Percentiles rank a stretch among this genome's conserved stretches.
phyloP scores from a whole-genome alignment of 2,329 filamentous ascomycete genomes.

The Diplodia scrobiculata region DNA sequence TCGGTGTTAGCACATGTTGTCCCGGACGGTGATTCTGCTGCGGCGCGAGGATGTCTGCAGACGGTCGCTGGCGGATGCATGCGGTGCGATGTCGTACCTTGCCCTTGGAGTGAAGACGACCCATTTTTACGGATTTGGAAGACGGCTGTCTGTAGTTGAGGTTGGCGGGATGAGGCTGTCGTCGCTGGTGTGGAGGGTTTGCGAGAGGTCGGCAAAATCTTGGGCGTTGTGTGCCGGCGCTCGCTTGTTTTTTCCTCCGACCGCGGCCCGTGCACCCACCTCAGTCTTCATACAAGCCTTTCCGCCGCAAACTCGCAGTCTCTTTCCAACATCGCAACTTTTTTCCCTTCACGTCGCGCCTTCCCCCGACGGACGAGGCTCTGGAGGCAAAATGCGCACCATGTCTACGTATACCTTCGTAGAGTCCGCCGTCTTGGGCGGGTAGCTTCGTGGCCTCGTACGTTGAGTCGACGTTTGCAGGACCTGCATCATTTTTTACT shows the following conservation, averaged over 20 bases:
- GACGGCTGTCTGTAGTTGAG: slow-evolving; percentile 31
- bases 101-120: slow-evolving; percentile 92
- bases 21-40: neutral
- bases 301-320: neutral
- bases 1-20: slow-evolving; percentile 41
- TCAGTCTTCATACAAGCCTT: neutral
- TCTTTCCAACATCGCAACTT: neutral
- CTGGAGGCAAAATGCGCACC: neutral
- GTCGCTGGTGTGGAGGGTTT: slow-evolving; percentile 24
- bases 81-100: slow-evolving; percentile 12
- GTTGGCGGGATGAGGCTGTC: slow-evolving; percentile 33
- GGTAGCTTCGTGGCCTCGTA: neutral
- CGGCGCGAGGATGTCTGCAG: neutral
- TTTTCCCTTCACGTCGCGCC: neutral
- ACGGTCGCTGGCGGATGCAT: neutral
- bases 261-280: slow-evolving; percentile 2
- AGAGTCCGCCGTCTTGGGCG: neutral
- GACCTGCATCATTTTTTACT: neutral
- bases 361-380: slow-evolving; percentile 65
- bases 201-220: slow-evolving; percentile 26
- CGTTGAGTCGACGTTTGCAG: neutral
- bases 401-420: neutral
- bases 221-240: slow-evolving; percentile 25
- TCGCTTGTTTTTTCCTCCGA: slow-evolving; percentile 35
- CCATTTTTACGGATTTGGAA: slow-evolving; percentile 64